phyloP scores from a whole-genome alignment of 225 moss, liverwort and hornwort genomes.

The Pseudisothecium myosuroides region DNA sequence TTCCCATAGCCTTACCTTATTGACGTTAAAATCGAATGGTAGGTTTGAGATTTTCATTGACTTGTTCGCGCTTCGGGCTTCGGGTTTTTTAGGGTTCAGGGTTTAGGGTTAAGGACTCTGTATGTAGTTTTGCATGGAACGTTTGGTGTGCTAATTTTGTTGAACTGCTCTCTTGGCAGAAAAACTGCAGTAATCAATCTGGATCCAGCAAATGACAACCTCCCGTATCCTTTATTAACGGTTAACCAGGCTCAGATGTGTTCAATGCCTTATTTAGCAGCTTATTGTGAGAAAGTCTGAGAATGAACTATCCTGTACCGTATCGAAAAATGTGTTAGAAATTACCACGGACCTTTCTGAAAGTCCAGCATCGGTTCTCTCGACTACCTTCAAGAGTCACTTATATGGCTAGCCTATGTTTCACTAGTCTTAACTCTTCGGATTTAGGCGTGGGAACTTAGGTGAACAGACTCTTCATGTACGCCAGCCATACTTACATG shows the following conservation, averaged over 20 bases:
- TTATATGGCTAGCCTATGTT: neutral
- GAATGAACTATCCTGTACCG: neutral
- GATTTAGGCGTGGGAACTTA: neutral
- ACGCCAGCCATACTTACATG: neutral
- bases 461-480: neutral
- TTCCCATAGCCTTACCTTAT: too few species aligned
- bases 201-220: slow-evolving; percentile 86
- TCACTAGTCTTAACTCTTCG: neutral
- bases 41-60: neutral
- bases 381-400: neutral
- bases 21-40: neutral
- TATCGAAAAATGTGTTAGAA: neutral
- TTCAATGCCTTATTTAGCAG: neutral
- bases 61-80: neutral
- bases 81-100: too few species aligned
- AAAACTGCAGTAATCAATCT: slow-evolving; percentile 83
- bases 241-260: neutral
- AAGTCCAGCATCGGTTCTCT: neutral
- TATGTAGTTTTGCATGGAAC: neutral
- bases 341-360: neutral
- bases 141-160: neutral
- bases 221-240: slow-evolving; percentile 64
- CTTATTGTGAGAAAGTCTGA: neutral
- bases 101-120: neutral
- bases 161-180: slow-evolving; percentile 25